Evolutionary conservation across 1,284 basidiomycete species (phyloP), one percentile per base, ranked within the genome.

Genomic region (Austroboletus novae-zelandiae): DNA sequence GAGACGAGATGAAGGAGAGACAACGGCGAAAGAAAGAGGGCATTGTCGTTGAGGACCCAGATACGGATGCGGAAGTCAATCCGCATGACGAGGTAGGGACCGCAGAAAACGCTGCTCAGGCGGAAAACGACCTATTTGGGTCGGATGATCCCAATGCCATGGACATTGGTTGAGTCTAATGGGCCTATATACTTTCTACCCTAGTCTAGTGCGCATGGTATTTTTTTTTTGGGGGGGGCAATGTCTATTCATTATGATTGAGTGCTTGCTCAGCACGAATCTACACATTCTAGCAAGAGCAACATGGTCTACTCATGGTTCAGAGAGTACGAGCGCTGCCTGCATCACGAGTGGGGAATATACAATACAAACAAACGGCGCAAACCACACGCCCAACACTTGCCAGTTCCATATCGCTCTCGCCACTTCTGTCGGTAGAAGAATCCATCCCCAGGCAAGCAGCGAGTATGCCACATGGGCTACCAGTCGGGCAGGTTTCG

Each of bases 1-100:
- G 86, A 45, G 89, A 90, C 55, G 86, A 89, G 59, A 70, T 91
- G 66, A 81, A 80, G 60, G 88, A 90, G 67, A 77, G 82, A 61
- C 83, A 82, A 58, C 76, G 83, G 31, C 69, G 81, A 63, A 76
- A 76, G 64, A 84, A 85, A 56, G 85, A 85, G 61, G 85, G 85
- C 9, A 74, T 79, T 40, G 57, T 65, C 6, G 60, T 72, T 41
- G 81, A 78, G 48, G 75, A 73, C 43, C 73, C 72, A 20, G 73
- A 74, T 42, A 75, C 72, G 5, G 76, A 77, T 55, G 67, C 65
- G 7, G 78, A 78, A 44, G 75, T 64, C 23, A 73, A 67, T 23
- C 67, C 58, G 11, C 68, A 71, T 20, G 74, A 74, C 48, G 74
- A 66, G 34, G 73, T 64, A 18, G 76, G 71, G 25, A 46, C 13